Conservation (phyloP, 305 asterid genomes). For the Coffea humblotiana region DNA sequence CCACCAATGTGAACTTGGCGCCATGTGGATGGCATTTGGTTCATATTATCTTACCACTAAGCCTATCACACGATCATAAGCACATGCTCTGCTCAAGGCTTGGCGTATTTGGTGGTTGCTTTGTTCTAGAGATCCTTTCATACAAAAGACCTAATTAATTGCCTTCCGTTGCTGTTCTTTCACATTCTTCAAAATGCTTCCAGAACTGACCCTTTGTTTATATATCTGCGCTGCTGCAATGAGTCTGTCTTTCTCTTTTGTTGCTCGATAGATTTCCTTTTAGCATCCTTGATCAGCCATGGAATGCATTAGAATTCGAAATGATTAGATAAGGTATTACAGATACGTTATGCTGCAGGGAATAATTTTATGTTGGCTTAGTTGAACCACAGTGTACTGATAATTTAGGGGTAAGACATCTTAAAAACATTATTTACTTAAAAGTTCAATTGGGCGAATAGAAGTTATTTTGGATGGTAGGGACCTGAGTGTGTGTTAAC, state of each 20-base stretch:
- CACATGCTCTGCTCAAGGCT: neutral
- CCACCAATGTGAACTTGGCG: neutral
- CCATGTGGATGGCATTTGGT: neutral
- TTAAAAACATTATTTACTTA: no score
- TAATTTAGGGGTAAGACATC: neutral
- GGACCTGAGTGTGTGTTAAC: neutral
- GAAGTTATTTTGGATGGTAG: neutral
- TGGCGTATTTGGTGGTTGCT: neutral
- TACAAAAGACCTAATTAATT: neutral
- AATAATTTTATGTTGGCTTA: neutral
- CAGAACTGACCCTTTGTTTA: neutral
- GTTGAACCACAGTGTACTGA: neutral
- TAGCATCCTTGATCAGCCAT: neutral
- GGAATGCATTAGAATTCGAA: neutral
- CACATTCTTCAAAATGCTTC: neutral
- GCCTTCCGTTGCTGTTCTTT: neutral
- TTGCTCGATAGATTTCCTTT: neutral
- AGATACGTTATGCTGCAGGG: neutral
- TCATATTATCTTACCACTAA: neutral
- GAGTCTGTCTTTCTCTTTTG: no score
- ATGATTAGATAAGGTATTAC: neutral
- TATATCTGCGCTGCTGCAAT: neutral
- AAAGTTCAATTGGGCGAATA: neutral
- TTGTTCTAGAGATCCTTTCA: neutral
- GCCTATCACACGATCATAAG: neutral